Conservation (phyloP, 352 stramenopile genomes). For the Phytophthora idaei region DNA sequence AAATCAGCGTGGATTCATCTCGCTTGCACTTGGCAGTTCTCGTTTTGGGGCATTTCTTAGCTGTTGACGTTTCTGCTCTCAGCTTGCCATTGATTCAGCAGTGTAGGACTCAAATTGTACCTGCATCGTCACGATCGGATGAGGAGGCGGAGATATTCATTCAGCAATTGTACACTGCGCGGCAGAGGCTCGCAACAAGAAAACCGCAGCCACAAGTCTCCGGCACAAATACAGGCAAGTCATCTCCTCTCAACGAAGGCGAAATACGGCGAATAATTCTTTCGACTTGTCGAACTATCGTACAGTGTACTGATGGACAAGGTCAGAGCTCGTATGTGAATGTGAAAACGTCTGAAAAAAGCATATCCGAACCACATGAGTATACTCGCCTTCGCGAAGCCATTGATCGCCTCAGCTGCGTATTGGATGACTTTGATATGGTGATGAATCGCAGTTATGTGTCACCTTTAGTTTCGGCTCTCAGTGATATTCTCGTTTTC, state of each 20-base stretch:
- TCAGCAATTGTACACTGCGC: constrained; percentile 33
- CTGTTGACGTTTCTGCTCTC: constrained; percentile 20
- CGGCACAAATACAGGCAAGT: neutral
- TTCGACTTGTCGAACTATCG: constrained; percentile 17
- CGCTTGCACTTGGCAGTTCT: constrained; percentile 37
- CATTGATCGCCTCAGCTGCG: constrained; percentile 24
- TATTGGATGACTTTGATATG: constrained; percentile 30
- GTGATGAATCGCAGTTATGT: constrained; percentile 21
- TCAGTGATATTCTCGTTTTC: constrained; percentile 32
- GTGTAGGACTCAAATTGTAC: constrained; percentile 35
- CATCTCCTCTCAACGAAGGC: constrained; percentile 15
- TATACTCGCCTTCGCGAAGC: constrained; percentile 26
- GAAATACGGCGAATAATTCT: constrained; percentile 25
- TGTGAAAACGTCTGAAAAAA: constrained; percentile 29
- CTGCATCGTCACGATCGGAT: constrained; percentile 18
- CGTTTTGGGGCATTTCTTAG: constrained; percentile 44
- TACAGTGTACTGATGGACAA: constrained; percentile 19
- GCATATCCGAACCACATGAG: constrained; percentile 8
- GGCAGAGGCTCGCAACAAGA: constrained; percentile 12
- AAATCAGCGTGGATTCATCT: constrained; percentile 6
- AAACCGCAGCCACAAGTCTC: neutral
- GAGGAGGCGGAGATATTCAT: constrained; percentile 34
- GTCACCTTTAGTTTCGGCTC: constrained; percentile 17
- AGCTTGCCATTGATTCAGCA: constrained; percentile 38
- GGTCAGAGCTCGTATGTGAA: constrained; percentile 13